phyloP scores from a whole-genome alignment of 1,284 basidiomycete genomes.

The Puccinia coronata region DNA sequence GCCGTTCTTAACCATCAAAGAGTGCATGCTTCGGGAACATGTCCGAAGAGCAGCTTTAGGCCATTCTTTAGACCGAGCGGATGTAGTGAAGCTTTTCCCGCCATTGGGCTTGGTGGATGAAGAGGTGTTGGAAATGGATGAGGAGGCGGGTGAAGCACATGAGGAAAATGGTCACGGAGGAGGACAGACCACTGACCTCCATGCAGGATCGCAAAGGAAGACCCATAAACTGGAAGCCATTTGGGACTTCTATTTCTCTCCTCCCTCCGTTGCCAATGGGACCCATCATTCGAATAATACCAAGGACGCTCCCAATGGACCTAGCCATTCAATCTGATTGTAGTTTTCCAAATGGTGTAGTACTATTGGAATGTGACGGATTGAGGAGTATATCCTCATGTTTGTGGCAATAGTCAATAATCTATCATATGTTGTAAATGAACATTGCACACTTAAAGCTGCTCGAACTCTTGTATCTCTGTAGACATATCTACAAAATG shows the following conservation, averaged over 20 bases:
- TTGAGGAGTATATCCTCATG: no score
- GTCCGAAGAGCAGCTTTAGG: slow-evolving; percentile 63
- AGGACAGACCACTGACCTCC: not conserved
- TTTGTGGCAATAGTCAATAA: no score
- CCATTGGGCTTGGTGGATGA: slow-evolving; percentile 29
- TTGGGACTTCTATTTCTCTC: slow-evolving; percentile 49
- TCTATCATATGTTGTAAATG: no score
- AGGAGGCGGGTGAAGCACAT: not conserved
- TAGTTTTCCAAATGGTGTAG: no score
- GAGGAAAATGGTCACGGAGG: not conserved
- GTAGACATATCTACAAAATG: no score
- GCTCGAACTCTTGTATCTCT: no score
- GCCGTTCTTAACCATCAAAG: slow-evolving; percentile 88
- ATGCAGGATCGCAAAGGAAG: not conserved
- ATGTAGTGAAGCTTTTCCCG: slow-evolving; percentile 32
- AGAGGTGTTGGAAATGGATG: slow-evolving; percentile 8
- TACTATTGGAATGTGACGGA: no score
- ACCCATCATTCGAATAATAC: not conserved
- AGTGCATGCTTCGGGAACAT: slow-evolving; percentile 85
- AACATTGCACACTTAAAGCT: no score
- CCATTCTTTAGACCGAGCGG: not conserved
- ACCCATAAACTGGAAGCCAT: slow-evolving; percentile 27
- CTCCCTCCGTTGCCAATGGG: not conserved
- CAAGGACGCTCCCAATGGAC: not conserved
- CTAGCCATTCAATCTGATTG: not conserved